A percentile compares a stretch with the other conserved stretches of the same genome.
These are phyloP conservation scores for Begonia peltatifolia DNA, from an alignment of 306 rosid genomes.

Conservation along the genomic window DNA sequence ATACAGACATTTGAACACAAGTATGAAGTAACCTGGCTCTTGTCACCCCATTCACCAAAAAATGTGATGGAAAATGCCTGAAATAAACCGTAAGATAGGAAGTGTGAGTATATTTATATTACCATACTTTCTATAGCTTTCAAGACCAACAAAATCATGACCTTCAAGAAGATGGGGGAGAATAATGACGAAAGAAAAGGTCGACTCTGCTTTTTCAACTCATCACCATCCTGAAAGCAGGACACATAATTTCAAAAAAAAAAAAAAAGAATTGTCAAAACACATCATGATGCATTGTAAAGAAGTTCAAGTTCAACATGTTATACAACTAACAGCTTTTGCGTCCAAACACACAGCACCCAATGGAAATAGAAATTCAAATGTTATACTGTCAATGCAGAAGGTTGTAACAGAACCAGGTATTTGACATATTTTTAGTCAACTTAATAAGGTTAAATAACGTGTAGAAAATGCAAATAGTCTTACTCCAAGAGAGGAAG, in stretches of 20 bases:
- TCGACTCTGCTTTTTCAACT: conserved; percentile 34
- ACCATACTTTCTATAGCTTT: conserved; percentile 2
- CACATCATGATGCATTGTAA: too few species aligned
- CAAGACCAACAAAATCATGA: conserved; percentile 14
- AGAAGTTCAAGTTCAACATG: background rate
- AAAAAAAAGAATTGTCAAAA: too few species aligned
- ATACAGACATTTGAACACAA: conserved; percentile 1
- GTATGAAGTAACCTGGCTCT: conserved; percentile 62
- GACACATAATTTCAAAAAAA: background rate
- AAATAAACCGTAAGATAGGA: conserved; percentile 8
- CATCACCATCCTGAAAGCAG: conserved; percentile 51
- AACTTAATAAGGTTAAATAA: too few species aligned
- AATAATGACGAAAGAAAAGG: conserved; percentile 54
- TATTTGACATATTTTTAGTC: too few species aligned
- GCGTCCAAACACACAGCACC: too few species aligned
- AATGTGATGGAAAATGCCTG: conserved; percentile 93
- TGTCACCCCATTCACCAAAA: conserved; percentile 99
- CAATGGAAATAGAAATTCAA: too few species aligned
- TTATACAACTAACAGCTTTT: too few species aligned
- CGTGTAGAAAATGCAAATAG: too few species aligned
- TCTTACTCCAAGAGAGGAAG: too few species aligned
- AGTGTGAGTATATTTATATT: conserved; percentile 7
- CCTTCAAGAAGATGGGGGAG: conserved; percentile 76
- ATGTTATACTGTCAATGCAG: too few species aligned
- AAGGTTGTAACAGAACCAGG: too few species aligned